Percentiles rank a stretch among this genome's conserved stretches.
Conservation (phyloP, 306 rosid species). For the Lupinus albus region DNA sequence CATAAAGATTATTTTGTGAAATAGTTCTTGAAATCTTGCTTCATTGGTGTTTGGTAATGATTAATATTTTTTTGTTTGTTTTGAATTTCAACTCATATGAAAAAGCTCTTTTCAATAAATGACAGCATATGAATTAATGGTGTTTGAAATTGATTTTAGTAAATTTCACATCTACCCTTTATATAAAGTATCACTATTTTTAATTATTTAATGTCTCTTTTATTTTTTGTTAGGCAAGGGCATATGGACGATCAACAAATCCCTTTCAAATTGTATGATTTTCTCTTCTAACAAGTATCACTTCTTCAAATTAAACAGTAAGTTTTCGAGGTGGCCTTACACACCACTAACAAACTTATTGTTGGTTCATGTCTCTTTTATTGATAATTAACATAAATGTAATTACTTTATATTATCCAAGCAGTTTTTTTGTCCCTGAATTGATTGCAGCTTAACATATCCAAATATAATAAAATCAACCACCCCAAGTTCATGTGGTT, state of each 20-base stretch:
- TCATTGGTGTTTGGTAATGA: slow-evolving; percentile 25
- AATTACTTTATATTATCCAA: neutral
- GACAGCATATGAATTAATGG: neutral
- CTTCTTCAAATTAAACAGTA: too few species aligned
- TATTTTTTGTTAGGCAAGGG: too few species aligned
- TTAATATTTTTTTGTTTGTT: neutral
- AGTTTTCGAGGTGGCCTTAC: too few species aligned
- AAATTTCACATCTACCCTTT: neutral
- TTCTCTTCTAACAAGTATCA: too few species aligned
- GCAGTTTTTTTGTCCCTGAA: neutral
- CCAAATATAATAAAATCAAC: neutral
- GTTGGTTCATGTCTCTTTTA: neutral
- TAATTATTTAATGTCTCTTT: too few species aligned
- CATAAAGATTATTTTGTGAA: slow-evolving; percentile 31
- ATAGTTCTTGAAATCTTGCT: slow-evolving; percentile 5
- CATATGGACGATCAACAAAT: too few species aligned
- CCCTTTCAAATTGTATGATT: too few species aligned
- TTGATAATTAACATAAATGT: too few species aligned
- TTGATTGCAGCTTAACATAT: neutral
- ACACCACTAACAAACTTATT: too few species aligned
- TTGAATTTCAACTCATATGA: neutral
- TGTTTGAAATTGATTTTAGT: neutral
- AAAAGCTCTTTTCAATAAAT: neutral
- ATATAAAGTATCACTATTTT: too few species aligned
- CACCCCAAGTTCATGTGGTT: neutral